These are phyloP conservation scores for Agaricales sp. DNA, from an alignment of 1,284 basidiomycete species.

Conservation along the genomic window DNA sequence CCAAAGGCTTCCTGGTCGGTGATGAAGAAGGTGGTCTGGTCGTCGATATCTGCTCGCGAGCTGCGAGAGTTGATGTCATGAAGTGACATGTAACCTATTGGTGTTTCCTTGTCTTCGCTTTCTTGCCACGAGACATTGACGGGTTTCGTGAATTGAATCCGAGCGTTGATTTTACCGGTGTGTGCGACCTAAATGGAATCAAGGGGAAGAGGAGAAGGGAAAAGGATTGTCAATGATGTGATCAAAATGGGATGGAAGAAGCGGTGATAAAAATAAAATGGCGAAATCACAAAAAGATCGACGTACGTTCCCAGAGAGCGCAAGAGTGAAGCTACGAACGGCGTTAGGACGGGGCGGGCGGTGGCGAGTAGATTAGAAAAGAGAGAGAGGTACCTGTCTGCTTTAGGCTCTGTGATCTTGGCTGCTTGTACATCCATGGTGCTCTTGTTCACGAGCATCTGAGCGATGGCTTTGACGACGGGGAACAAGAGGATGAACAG, in stretches of 20 bases:
- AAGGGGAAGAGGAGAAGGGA: not conserved
- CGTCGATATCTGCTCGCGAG: constrained; percentile 48
- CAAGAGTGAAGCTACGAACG: constrained; percentile 34
- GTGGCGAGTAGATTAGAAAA: constrained; percentile 3
- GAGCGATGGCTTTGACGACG: constrained; percentile 52
- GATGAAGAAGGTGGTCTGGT: constrained; percentile 47
- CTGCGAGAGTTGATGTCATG: constrained; percentile 32
- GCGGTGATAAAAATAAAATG: constrained; percentile 9
- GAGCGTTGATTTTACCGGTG: constrained; percentile 48
- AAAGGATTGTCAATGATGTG: not conserved
- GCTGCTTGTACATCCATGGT: constrained; percentile 41
- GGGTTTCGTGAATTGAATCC: constrained; percentile 43
- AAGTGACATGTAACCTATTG: constrained; percentile 41
- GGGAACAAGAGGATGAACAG: constrained; percentile 58
- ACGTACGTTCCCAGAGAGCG: constrained; percentile 35
- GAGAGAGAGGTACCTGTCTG: constrained; percentile 35
- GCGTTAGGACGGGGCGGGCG: too few relatives aligned
- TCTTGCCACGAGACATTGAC: constrained; percentile 48
- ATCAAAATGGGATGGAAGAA: constrained; percentile 4
- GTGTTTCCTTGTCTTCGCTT: constrained; percentile 28
- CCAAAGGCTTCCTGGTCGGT: constrained; percentile 43
- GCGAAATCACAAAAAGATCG: constrained; percentile 10
- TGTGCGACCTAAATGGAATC: constrained; percentile 38
- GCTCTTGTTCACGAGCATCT: constrained; percentile 46
- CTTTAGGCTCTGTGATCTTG: constrained; percentile 37